phyloP scores from a whole-genome alignment of 2,329 filamentous ascomycete species.

The Pseudocercospora macadamiae region DNA sequence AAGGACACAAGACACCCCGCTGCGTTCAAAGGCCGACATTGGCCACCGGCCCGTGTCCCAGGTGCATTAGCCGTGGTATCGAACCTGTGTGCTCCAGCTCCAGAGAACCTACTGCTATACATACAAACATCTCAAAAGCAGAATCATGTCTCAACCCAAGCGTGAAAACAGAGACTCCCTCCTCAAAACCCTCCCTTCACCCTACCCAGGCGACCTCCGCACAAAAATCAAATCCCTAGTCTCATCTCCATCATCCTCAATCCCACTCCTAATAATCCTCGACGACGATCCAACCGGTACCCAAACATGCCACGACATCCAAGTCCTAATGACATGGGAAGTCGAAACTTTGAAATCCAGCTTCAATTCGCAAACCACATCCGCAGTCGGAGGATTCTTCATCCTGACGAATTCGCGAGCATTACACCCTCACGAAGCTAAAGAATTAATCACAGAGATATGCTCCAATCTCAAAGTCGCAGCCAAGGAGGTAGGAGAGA shows the following conservation, averaged over 20 bases:
- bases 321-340: constrained; percentile 60
- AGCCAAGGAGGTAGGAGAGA: constrained; percentile 41
- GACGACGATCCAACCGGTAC: constrained; percentile 52
- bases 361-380: constrained; percentile 39
- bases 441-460: constrained; percentile 54
- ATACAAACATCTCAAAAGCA: no score
- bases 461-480: constrained; percentile 54
- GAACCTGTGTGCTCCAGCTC: no score
- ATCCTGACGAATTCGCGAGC: constrained; percentile 64
- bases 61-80: no score
- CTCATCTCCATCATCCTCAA: no score
- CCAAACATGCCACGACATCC: constrained; percentile 62
- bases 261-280: constrained; percentile 16
- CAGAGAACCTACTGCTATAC: no score
- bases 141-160: constrained; percentile 5
- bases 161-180: constrained; percentile 10
- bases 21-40: no score
- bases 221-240: constrained; percentile 15
- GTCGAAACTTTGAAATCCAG: constrained; percentile 48
- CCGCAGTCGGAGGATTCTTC: constrained; percentile 55
- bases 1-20: no score
- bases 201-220: constrained; percentile 12
- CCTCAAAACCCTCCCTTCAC: constrained; percentile 14
- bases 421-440: constrained; percentile 53
- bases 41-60: no score